Base-by-base conservation (phyloP, 164 flowering plant genomes). In the Vitis rotundifolia region DNA sequence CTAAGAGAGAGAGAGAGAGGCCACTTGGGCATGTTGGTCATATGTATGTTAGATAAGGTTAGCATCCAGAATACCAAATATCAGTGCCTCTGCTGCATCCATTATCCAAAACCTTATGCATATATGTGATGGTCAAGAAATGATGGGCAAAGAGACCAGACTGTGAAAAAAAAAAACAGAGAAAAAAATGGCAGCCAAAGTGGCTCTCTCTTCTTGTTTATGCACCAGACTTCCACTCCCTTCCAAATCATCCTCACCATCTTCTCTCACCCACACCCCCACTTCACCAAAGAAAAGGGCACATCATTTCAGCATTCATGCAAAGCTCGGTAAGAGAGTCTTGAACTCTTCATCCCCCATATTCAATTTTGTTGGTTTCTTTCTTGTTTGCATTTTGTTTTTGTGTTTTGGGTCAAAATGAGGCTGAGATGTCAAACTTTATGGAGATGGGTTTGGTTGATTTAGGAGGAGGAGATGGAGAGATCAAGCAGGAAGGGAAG, bases 381-480 rank as follows among this genome's bases (percentile, higher is more conserved):
- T 68, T 49, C 2, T 7, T 67, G 12, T 47, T 29, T 10, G 13
- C n/a, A 19, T 51, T 58, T 44, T n/a, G 54, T 0, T 28, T 10
- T 15, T 5, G 14, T 61, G 62, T 63, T 48, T 66, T 68, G 47
- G 16, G 3, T 50, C 13, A 14, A 28, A 69, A 15, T 4, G 48
- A 54, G 55, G 18, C 7, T 54, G 8, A 56, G 53, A 52, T n/a
- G 54, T 31, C 29, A 64, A 52, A 55, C 60, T 61, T 55, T 14
- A 59, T 37, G 63, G 29, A 49, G 60, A 1, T 15, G n/a, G 2
- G 63, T 11, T 68, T 68, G 61, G 11, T 73, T 15, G 62, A 65
- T 56, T 61, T 61, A 87, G 97, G 93, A 29, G 94, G 88, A 37
- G 90, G 86, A 71, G 92, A 82, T 44, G 90, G 75, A 70, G 97